A percentile compares a stretch with the other conserved stretches of the same genome.
These are phyloP conservation scores for Trametes cubensis DNA, from an alignment of 768 basidiomycete species.

Conservation along the genomic window DNA sequence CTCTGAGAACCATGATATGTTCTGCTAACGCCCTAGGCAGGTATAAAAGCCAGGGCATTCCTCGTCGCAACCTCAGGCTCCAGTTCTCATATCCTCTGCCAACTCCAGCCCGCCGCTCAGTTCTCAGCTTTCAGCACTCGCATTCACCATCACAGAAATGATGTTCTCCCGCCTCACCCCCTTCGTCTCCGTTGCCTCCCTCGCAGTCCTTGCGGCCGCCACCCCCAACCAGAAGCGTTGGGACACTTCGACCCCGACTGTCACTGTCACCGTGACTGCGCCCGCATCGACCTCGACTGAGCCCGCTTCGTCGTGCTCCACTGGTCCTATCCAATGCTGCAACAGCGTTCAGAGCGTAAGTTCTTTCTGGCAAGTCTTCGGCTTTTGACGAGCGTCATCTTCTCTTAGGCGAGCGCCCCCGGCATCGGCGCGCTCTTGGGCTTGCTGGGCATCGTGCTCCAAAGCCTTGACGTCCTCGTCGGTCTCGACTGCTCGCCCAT, in stretches of 20 bases:
- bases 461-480: slow-evolving; percentile 5
- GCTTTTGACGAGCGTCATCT: background rate
- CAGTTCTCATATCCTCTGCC: background rate
- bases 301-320: too few relatives aligned
- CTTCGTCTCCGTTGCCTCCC: slow-evolving; percentile 6
- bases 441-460: slow-evolving; percentile 15
- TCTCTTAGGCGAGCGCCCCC: slow-evolving; percentile 3
- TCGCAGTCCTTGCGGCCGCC: slow-evolving; percentile 24
- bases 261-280: slow-evolving; percentile 13
- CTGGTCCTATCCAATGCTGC: slow-evolving; percentile 20
- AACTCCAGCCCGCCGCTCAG: background rate
- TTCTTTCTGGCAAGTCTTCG: too few relatives aligned
- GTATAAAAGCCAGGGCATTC: slow-evolving; percentile 1
- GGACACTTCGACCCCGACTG: background rate
- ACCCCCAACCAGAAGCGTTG: slow-evolving; percentile 15
- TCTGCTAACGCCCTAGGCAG: background rate
- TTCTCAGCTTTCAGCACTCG: background rate
- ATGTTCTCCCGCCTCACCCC: slow-evolving; percentile 14
- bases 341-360: slow-evolving; percentile 2
- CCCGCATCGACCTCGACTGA: too few relatives aligned
- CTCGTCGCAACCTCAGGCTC: background rate
- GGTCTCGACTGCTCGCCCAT: slow-evolving; percentile 19
- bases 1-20: background rate
- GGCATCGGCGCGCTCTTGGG: background rate
- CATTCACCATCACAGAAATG: too few relatives aligned